phyloP scores from a whole-genome alignment of 108 stramenopile genomes.

The Schizochytrium sp. region DNA sequence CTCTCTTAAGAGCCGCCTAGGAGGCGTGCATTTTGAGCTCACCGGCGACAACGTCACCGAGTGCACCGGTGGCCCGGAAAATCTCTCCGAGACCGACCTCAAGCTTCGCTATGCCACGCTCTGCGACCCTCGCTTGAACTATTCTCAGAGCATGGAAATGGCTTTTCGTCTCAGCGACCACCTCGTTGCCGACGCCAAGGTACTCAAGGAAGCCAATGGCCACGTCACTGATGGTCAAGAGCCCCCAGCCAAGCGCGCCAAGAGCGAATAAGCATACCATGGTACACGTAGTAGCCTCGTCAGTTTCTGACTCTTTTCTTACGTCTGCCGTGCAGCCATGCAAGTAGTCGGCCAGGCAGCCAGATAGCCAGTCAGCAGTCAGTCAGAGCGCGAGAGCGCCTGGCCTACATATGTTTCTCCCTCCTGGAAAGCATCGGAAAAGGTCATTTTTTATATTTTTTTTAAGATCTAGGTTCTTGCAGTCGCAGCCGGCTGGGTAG shows the following conservation, averaged over 20 bases:
- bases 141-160: conserved; percentile 90
- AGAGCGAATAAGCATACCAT: not conserved
- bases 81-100: conserved; percentile 70
- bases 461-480: no score
- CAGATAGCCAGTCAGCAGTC: no score
- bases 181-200: conserved; percentile 37
- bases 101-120: conserved; percentile 71
- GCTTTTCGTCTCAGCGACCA: conserved; percentile 91
- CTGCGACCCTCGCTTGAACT: conserved; percentile 97
- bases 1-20: conserved; percentile 90
- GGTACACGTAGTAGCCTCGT: no score
- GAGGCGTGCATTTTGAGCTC: conserved; percentile 94
- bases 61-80: conserved; percentile 84
- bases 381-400: no score
- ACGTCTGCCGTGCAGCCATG: no score
- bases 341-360: no score
- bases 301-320: no score
- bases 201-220: not conserved
- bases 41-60: conserved; percentile 97
- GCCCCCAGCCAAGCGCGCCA: not conserved
- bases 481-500: no score
- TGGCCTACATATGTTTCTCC: no score
- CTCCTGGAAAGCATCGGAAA: no score
- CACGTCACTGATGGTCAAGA: not conserved
- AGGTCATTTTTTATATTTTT: no score